These are phyloP conservation scores for Circinella umbellata DNA, from an alignment of 371 early-diverging fungal species.

Conservation along the genomic window DNA sequence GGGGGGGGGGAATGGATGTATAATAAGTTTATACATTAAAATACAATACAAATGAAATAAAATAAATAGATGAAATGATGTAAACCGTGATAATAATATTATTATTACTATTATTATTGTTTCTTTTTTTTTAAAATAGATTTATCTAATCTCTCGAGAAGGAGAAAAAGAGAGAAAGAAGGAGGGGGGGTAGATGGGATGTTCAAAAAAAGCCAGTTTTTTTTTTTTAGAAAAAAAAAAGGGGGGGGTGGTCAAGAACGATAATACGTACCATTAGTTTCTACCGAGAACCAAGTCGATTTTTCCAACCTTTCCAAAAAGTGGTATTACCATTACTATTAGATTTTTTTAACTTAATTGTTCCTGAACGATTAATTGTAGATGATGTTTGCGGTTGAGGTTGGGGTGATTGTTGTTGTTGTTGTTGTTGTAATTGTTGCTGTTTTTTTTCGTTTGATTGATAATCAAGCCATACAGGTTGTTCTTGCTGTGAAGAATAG, in stretches of 20 bases:
- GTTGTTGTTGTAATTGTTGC: constrained; percentile 5
- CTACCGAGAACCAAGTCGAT: constrained; percentile 15
- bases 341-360: constrained; percentile 12
- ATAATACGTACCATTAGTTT: too few species aligned
- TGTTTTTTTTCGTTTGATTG: background rate
- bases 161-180: too few species aligned
- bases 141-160: too few species aligned
- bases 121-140: too few species aligned
- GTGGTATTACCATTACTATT: constrained; percentile 13
- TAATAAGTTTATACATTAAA: background rate
- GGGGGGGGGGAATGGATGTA: too few species aligned
- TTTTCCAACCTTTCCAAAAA: constrained; percentile 33
- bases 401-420: background rate
- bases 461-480: constrained; percentile 3
- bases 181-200: too few species aligned
- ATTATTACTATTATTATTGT: too few species aligned
- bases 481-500: background rate
- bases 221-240: too few species aligned
- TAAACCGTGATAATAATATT: background rate
- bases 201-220: too few species aligned
- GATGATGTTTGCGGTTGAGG: background rate
- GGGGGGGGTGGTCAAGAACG: too few species aligned
- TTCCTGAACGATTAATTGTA: constrained; percentile 1
- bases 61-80: background rate
- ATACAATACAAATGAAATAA: background rate